Evolutionary conservation across 306 rosid species (phyloP).

Genomic region (Senna tora): DNA sequence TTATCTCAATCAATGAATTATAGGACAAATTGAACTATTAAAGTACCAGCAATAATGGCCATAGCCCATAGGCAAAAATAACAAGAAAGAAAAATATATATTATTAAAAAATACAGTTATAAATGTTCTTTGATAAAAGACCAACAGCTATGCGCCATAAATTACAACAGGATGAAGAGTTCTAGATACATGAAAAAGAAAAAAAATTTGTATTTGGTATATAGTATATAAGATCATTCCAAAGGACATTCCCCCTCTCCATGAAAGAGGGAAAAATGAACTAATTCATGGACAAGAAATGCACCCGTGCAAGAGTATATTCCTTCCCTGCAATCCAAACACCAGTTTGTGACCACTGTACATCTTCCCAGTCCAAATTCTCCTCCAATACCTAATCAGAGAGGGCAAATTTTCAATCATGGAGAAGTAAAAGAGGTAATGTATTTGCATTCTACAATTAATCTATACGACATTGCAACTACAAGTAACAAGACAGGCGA

Average conservation of each 20-base stretch:
- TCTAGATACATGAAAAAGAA: slow-evolving; percentile 22
- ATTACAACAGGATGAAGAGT: slow-evolving; percentile 21
- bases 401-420: slow-evolving; percentile 26
- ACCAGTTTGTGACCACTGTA: slow-evolving; percentile 98
- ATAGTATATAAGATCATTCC: neutral
- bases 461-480: neutral
- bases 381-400: slow-evolving; percentile 78
- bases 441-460: slow-evolving; percentile 19
- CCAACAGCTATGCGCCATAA: slow-evolving; percentile 21
- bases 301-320: slow-evolving; percentile 90
- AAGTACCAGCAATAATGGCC: neutral
- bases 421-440: neutral
- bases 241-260: neutral
- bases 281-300: slow-evolving; percentile 81
- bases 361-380: slow-evolving; percentile 94
- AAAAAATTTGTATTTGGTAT: neutral
- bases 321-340: slow-evolving; percentile 95
- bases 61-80: neutral
- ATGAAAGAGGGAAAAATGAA: neutral
- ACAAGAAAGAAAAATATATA: neutral
- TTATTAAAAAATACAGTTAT: too few species aligned
- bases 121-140: neutral
- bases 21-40: slow-evolving; percentile 1
- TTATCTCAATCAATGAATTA: neutral
- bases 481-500: neutral